phyloP scores from a whole-genome alignment of 495 filamentous ascomycete species.

The Podospora pseudocomata region DNA sequence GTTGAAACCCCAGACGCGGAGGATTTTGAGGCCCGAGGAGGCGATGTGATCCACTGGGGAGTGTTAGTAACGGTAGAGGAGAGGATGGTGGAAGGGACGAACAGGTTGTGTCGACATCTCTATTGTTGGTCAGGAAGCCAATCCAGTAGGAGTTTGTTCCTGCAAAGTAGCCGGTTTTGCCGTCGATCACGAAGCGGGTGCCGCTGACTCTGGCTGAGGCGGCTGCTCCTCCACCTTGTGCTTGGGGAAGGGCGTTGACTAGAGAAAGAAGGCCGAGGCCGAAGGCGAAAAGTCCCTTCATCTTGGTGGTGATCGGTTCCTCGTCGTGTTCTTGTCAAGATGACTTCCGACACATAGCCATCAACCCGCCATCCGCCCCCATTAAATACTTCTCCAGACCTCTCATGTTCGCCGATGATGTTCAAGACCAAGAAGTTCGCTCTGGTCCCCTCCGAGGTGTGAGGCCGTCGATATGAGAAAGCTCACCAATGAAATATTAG shows the following conservation, averaged over 20 bases:
- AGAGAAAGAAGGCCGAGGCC: conserved; percentile 26
- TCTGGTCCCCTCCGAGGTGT: not conserved
- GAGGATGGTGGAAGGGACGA: not conserved
- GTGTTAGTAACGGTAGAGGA: not conserved
- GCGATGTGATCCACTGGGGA: conserved; percentile 47
- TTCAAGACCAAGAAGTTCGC: not conserved
- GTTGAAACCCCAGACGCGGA: conserved; percentile 73
- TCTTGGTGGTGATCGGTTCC: conserved; percentile 7
- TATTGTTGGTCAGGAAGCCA: conserved; percentile 59
- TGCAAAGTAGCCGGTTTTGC: conserved; percentile 58
- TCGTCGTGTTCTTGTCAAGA: not conserved
- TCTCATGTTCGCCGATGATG: not conserved
- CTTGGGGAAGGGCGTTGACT: conserved; percentile 13
- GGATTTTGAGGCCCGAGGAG: conserved; percentile 59
- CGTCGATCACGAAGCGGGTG: conserved; percentile 56
- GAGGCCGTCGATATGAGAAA: conserved; percentile 4
- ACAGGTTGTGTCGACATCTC: conserved; percentile 51
- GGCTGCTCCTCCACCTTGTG: conserved; percentile 2
- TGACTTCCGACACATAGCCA: not conserved
- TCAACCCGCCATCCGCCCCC: not conserved
- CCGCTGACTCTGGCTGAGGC: conserved; percentile 23
- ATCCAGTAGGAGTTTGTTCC: conserved; percentile 78
- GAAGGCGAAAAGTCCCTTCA: conserved; percentile 21
- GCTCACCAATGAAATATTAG: conserved; percentile 3
- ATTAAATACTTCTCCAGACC: conserved; percentile 3